These are phyloP conservation scores for Cercospora sp. DNA, from an alignment of 2,329 filamentous ascomycete genomes.

Conservation along the genomic window DNA sequence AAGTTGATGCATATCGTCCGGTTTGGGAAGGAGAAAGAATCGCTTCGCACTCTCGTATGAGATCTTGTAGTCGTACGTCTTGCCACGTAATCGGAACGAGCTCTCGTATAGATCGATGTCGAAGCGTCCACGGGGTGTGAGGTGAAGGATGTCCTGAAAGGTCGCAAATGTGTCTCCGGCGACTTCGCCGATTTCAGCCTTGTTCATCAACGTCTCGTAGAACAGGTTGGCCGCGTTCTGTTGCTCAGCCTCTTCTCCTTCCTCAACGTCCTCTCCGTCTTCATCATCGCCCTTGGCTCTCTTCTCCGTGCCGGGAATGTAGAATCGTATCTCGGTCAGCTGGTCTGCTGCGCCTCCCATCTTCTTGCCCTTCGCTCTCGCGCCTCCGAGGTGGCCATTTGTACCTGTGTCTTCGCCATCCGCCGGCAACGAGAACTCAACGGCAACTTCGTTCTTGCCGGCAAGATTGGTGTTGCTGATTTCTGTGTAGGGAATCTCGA, in stretches of 20 bases:
- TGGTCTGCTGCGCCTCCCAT: conserved; percentile 86
- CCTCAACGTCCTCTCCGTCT: conserved; percentile 60
- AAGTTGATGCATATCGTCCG: conserved; percentile 95
- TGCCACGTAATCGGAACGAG: conserved; percentile 93
- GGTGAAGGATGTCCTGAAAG: conserved; percentile 93
- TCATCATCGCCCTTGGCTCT: conserved; percentile 69
- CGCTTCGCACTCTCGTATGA: conserved; percentile 98
- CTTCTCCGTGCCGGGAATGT: conserved; percentile 87
- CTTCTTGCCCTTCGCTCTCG: conserved; percentile 78
- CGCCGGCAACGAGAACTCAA: conserved; percentile 81
- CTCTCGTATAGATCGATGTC: conserved; percentile 99
- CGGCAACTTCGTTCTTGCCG: conserved; percentile 94
- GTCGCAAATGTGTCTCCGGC: conserved; percentile 98
- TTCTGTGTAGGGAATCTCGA: conserved; percentile 95
- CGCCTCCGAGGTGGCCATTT: conserved; percentile 72
- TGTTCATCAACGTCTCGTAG: conserved; percentile 96
- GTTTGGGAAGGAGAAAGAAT: conserved; percentile 97
- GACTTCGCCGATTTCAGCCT: conserved; percentile 97
- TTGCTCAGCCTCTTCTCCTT: conserved; percentile 64
- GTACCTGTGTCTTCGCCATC: conserved; percentile 71
- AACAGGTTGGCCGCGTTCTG: conserved; percentile 96
- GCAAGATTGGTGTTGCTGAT: conserved; percentile 97
- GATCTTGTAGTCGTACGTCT: conserved; percentile 99
- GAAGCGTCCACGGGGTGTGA: conserved; percentile 97
- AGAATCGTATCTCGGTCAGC: conserved; percentile 97